Base-by-base conservation (phyloP, 2,329 filamentous ascomycete genomes). In the Apiospora rasikravindrae region DNA sequence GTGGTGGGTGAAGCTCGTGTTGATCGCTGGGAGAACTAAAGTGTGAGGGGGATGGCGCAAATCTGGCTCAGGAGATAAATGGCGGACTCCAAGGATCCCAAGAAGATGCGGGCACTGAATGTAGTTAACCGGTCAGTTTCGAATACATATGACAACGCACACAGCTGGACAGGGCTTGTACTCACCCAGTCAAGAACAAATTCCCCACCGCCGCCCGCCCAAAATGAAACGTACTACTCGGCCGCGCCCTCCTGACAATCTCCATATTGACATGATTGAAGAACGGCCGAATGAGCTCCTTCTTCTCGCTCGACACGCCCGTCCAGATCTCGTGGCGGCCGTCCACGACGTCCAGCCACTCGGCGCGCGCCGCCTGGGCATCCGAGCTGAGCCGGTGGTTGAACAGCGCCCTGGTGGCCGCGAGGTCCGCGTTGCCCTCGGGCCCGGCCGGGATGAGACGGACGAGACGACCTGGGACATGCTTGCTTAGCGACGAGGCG, bases 1-100 rank as follows among this genome's bases (percentile, higher is more conserved):
- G 82, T 98, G 96, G 78, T 97, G 94, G 0, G 94, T 94, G 84
- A 98, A 98, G 81, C 98, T 98, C 74, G 93, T 95, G 85, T 98
- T 97, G 77, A 98, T 94, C 4, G 94, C 94, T 0, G 96, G 96
- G 22, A 98, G 90, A 0, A 98, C 94, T 0, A 91, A 88, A 7
- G 96, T 90, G 69, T 91, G 87, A 14, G 90, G 88, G 94, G 93
- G 0, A 98, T 93, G n/a, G 90, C 90, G 78, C 95, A 97, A 75
- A 98, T 94, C 76, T 92, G 93, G 69, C 93, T 93, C 5, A 98
- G 88, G 2, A 98, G 89, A 80, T 98, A 98, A 74, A 98, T 96
- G 57, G 94, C 94, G 8, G 93, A 93, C 81, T 98, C 96, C 75
- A 98, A 96, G 72, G 93, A 96, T 44, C 96, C 96, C 0, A 94